Conservation (phyloP, 257 asterid genomes). For the Solanum corneliomulleri region DNA sequence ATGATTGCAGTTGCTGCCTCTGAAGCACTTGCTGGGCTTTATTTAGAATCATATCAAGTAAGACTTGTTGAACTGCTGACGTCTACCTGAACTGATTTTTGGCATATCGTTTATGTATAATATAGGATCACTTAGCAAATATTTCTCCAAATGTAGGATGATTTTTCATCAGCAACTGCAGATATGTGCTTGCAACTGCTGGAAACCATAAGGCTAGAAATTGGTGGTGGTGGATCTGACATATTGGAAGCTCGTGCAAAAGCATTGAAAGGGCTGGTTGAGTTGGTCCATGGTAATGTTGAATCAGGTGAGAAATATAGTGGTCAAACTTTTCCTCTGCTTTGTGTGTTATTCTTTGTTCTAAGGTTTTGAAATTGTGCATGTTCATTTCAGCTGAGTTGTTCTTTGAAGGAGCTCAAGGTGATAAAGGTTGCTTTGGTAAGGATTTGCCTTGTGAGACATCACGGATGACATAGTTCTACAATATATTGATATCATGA, state of each 20-base stretch:
- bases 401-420: conserved; percentile 31
- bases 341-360: background rate
- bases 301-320: conserved; percentile 44
- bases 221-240: conserved; percentile 30
- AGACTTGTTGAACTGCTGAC: background rate
- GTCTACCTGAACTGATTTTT: background rate
- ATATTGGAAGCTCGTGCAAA: conserved; percentile 47
- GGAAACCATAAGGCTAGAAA: conserved; percentile 35
- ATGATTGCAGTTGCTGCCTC: conserved; percentile 75
- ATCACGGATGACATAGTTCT: background rate
- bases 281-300: conserved; percentile 47
- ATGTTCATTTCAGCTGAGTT: conserved; percentile 40
- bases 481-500: conserved; percentile 9
- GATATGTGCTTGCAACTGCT: conserved; percentile 41
- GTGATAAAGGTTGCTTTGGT: conserved; percentile 32
- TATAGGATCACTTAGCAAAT: background rate
- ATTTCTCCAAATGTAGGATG: conserved; percentile 40
- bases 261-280: conserved; percentile 72
- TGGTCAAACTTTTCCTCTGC: background rate
- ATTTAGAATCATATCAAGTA: conserved; percentile 54
- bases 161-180: conserved; percentile 45
- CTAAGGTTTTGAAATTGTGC: conserved; percentile 5
- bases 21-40: conserved; percentile 80
- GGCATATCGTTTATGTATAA: background rate
- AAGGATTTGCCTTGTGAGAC: conserved; percentile 11